Conservation (phyloP, 768 basidiomycete genomes). For the Russula sp. region DNA sequence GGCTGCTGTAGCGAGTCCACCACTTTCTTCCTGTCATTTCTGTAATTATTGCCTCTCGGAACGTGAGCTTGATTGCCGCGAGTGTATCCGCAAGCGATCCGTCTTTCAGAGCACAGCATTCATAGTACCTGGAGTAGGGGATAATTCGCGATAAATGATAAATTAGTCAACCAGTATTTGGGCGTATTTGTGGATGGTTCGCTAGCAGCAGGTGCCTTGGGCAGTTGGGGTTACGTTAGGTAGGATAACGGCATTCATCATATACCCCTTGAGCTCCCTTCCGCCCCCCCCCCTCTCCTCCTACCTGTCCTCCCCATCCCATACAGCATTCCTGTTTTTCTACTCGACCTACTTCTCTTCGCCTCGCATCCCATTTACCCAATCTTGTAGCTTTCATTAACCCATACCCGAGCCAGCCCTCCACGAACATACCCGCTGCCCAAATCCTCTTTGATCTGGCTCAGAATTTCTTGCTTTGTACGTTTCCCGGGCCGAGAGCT, state of each 20-base stretch:
- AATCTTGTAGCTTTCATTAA: conserved; percentile 5
- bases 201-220: not conserved
- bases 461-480: conserved; percentile 23
- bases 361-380: not conserved
- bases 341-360: not conserved
- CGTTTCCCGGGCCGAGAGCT: not conserved
- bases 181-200: conserved; percentile 25
- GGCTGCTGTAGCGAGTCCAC: too few relatives aligned
- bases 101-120: not conserved
- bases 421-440: not conserved
- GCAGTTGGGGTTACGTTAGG: not conserved
- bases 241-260: conserved; percentile 21
- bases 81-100: not conserved
- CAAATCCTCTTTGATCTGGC: conserved; percentile 4
- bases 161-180: conserved; percentile 16
- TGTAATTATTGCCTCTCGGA: not conserved
- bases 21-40: too few relatives aligned
- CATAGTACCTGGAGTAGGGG: too few relatives aligned
- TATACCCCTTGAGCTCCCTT: conserved; percentile 3
- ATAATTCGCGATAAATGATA: too few relatives aligned
- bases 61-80: not conserved
- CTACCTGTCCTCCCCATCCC: not conserved
- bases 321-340: not conserved
- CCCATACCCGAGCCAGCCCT: not conserved
- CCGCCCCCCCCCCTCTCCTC: not conserved